A percentile compares a stretch with the other conserved stretches of the same genome.
phyloP scores from a whole-genome alignment of 192 early-diverging fungal species.

The Linderina pennispora region DNA sequence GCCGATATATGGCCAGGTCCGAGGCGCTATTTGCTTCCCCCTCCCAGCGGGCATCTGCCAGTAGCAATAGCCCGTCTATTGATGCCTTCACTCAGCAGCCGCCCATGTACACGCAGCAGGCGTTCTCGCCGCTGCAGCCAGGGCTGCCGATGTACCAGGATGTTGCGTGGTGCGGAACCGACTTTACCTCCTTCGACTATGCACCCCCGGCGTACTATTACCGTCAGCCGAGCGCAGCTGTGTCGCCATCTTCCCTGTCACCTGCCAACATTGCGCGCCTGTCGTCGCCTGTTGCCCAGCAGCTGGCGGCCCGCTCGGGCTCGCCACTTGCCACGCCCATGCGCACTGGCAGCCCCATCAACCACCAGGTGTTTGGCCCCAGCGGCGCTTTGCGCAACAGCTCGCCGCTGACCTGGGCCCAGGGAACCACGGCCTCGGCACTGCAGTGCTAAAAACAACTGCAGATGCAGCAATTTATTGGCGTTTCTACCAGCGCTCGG shows the following conservation, averaged over 20 bases:
- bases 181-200: too few species aligned
- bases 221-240: too few species aligned
- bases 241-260: not conserved
- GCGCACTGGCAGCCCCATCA: not conserved
- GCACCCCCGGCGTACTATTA: too few species aligned
- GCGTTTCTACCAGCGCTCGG: too few species aligned
- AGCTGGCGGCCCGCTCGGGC: too few species aligned
- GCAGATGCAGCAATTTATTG: too few species aligned
- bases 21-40: constrained; percentile 28
- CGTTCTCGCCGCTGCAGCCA: constrained; percentile 5
- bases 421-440: not conserved
- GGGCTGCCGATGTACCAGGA: constrained; percentile 42
- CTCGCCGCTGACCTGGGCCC: not conserved
- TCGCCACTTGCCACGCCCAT: not conserved
- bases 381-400: not conserved
- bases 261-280: not conserved
- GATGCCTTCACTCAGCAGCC: constrained; percentile 13
- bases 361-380: not conserved
- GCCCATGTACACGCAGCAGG: not conserved
- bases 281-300: not conserved
- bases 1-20: constrained; percentile 44
- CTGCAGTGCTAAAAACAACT: not conserved
- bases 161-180: constrained; percentile 32
- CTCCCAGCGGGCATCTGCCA: not conserved
- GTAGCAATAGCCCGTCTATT: not conserved